Base-by-base conservation (phyloP, 163 green algal genomes). In the Scenedesmus sp. region DNA sequence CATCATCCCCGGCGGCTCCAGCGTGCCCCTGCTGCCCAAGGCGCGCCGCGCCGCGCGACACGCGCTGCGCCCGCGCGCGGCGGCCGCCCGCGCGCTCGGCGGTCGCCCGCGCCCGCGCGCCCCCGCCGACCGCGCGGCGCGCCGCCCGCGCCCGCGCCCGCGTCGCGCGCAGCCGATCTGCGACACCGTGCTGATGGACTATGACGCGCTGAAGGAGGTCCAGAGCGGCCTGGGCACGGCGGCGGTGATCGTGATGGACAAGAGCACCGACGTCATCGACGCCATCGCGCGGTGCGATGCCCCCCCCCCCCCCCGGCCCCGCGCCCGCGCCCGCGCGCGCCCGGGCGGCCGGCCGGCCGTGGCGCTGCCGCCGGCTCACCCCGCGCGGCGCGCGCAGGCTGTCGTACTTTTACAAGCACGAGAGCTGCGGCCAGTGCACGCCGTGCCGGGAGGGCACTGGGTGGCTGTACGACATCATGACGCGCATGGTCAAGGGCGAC, bases 351-450 rank as follows among this genome's bases (percentile, higher is more conserved):
- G 18, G 7, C 18, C 50, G 18, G 7, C 14, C 50, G 6, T 58
- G 50, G 6, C 18, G 50, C 50, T 58, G 50, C 50, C 24, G 50
- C 50, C 22, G 50, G 9, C 53, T 29, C 53, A 7, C 44, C 26
- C 34, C 39, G 29, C 33, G 6, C 1, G 1, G 2, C 2, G 1
- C 28, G 3, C 2, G n/a, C 71, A 86, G 92, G n/a, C 88, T 99
- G 66, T 91, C 86, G 22, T 99, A 99, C 91, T 99, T 99, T 83
- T 99, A 99, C 95, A 99, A 99, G 92, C 96, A 99, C 87, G 96
- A 98, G 91, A 94, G 87, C 44, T 98, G 94, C 84, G 96, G 95
- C 33, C 96, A 99, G 90, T 99, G 96, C 94, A 99, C 96, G 29
- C 96, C 96, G 2, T 99, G 96, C 92, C 85, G 96, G 33, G 96